Percentiles rank a stretch among this genome's conserved stretches.
phyloP scores from a whole-genome alignment of 495 filamentous ascomycete genomes.

The Aspergillus affinis region DNA sequence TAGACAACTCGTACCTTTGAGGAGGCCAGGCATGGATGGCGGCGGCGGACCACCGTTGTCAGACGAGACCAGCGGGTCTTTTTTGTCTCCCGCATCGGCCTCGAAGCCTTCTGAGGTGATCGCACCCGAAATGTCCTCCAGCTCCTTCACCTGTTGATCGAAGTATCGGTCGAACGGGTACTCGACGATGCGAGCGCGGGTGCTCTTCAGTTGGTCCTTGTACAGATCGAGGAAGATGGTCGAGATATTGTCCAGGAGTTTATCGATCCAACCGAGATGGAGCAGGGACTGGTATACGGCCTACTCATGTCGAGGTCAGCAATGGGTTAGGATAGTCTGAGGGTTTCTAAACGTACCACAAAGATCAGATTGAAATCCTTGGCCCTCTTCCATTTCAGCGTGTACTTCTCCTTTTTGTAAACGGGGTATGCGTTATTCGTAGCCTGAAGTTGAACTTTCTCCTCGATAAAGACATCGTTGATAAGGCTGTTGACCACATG shows the following conservation, averaged over 20 bases:
- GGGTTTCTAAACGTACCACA: constrained; percentile 63
- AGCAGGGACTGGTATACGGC: constrained; percentile 95
- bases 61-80: constrained; percentile 45
- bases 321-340: constrained; percentile 6
- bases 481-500: constrained; percentile 92
- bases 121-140: constrained; percentile 60
- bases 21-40: constrained; percentile 55
- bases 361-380: constrained; percentile 96
- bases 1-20: constrained; percentile 39
- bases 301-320: constrained; percentile 46
- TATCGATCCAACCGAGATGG: constrained; percentile 95
- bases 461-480: constrained; percentile 95
- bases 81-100: constrained; percentile 34
- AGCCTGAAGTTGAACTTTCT: constrained; percentile 65
- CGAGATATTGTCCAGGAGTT: constrained; percentile 89
- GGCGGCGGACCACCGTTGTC: constrained; percentile 54
- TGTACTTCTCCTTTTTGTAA: constrained; percentile 92
- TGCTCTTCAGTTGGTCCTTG: constrained; percentile 78
- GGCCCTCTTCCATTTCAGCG: constrained; percentile 85
- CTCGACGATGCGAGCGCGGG: constrained; percentile 72
- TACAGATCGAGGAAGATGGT: constrained; percentile 88
- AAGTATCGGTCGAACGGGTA: constrained; percentile 89
- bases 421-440: constrained; percentile 43
- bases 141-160: constrained; percentile 83
- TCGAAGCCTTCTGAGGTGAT: constrained; percentile 33